Conservation (phyloP, 179 eudicot species). For the Silene vulgaris region DNA sequence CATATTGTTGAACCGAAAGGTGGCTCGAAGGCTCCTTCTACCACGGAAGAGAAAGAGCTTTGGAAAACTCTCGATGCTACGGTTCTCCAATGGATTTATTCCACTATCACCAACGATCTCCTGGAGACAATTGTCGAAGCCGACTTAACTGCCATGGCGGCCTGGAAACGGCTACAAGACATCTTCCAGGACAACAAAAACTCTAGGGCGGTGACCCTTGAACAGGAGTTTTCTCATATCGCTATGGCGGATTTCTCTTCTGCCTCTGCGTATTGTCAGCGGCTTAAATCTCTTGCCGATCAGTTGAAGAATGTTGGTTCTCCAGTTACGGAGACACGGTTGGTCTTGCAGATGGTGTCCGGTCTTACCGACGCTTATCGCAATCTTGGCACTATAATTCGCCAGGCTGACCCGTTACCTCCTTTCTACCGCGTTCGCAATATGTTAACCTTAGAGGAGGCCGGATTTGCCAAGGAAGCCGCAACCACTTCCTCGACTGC, state of each 20-base stretch:
- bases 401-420: background rate
- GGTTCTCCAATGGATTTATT: background rate
- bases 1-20: background rate
- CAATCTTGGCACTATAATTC: background rate
- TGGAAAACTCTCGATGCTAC: background rate
- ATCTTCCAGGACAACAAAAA: background rate
- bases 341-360: background rate
- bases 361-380: background rate
- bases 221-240: background rate
- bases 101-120: background rate
- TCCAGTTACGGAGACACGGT: background rate
- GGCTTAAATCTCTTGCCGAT: background rate
- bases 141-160: background rate
- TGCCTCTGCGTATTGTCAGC: no score
- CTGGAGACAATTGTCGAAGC: background rate
- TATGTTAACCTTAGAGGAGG: background rate
- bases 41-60: background rate
- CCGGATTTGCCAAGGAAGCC: background rate
- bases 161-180: conserved; percentile 2
- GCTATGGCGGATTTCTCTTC: background rate
- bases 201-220: conserved; percentile 9
- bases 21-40: background rate
- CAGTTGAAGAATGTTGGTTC: background rate
- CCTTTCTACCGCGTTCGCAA: background rate
- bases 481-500: background rate